A percentile compares a stretch with the other conserved stretches of the same genome.
Conservation (phyloP, 495 filamentous ascomycete species). For the Aspergillus haitiensis region DNA sequence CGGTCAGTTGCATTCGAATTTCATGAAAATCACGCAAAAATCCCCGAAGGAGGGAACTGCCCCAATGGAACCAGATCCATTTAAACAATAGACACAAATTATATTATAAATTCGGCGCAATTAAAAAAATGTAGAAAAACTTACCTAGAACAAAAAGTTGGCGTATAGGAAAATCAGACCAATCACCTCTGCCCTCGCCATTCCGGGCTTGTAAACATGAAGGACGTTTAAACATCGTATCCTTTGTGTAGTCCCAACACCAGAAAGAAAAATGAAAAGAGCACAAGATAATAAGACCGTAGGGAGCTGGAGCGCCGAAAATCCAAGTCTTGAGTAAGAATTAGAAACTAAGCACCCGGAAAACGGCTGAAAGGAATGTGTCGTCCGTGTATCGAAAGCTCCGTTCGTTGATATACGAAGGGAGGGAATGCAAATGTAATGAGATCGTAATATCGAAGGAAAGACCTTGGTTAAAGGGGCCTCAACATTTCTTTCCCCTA, state of each 20-base stretch:
- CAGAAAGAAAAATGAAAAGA: neutral
- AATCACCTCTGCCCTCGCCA: slow-evolving; percentile 35
- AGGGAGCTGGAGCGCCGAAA: no score
- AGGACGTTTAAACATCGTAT: slow-evolving; percentile 42
- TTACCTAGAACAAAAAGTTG: slow-evolving; percentile 75
- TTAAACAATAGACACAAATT: neutral
- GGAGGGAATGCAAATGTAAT: slow-evolving; percentile 29
- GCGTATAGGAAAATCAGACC: slow-evolving; percentile 51
- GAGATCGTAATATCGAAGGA: slow-evolving; percentile 25
- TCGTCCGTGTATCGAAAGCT: slow-evolving; percentile 21
- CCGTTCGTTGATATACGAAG: slow-evolving; percentile 25
- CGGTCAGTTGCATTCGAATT: slow-evolving; percentile 40
- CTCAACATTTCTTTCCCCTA: slow-evolving; percentile 29
- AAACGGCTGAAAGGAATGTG: slow-evolving; percentile 24
- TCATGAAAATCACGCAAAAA: slow-evolving; percentile 2
- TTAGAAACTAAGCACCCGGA: slow-evolving; percentile 13
- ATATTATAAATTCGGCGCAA: slow-evolving; percentile 12
- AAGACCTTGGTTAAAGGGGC: slow-evolving; percentile 23
- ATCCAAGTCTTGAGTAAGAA: neutral
- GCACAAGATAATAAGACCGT: neutral
- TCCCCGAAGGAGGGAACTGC: neutral
- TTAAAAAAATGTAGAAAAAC: slow-evolving; percentile 23
- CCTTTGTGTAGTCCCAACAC: neutral
- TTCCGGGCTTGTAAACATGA: slow-evolving; percentile 40
- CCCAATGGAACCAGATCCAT: slow-evolving; percentile 7